Conservation (phyloP, 148 eudicot genomes). For the Arbutus unedo region DNA sequence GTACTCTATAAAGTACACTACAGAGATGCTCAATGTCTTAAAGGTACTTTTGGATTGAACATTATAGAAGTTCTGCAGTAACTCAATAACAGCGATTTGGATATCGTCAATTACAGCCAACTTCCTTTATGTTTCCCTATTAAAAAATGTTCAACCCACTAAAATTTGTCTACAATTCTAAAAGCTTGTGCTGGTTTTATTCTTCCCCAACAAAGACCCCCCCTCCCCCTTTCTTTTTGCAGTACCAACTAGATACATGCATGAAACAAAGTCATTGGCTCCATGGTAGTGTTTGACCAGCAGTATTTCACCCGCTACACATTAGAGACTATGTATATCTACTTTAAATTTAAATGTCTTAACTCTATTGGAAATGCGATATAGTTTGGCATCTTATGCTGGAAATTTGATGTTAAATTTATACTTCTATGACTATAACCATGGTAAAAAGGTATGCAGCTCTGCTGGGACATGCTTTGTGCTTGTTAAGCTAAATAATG, state of each 20-base stretch:
- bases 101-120: background rate
- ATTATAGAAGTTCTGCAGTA: background rate
- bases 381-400: background rate
- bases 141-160: background rate
- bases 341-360: background rate
- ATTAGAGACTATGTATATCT: too few species aligned
- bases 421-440: background rate
- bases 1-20: background rate
- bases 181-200: background rate
- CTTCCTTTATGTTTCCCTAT: background rate
- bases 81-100: background rate
- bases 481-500: background rate
- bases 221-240: background rate
- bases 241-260: background rate
- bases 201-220: too few species aligned
- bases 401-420: background rate
- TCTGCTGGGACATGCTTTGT: background rate
- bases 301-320: too few species aligned
- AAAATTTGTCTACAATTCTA: background rate
- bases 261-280: too few species aligned
- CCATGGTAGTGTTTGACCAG: background rate
- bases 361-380: too few species aligned
- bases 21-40: background rate
- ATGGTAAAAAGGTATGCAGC: background rate
- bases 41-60: background rate